A percentile compares a stretch with the other conserved stretches of the same genome.
Evolutionary conservation across 345 rosid genomes (phyloP).

Genomic region (Reutealis trisperma): DNA sequence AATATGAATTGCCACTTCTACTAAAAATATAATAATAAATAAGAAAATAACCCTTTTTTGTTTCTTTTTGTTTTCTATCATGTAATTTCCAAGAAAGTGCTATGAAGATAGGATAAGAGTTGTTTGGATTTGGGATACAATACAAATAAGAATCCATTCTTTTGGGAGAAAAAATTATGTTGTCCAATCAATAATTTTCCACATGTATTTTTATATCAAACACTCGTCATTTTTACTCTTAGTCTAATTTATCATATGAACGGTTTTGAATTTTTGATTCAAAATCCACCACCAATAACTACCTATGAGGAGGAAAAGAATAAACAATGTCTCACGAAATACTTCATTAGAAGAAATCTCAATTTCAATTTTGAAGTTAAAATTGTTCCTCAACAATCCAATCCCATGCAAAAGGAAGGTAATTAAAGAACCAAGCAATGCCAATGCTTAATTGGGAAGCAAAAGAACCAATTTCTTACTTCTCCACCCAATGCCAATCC

Average conservation of each 20-base stretch:
- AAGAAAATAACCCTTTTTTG: no score
- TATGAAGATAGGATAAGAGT: not conserved
- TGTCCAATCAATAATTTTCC: no score
- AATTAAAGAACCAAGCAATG: conserved; percentile 5
- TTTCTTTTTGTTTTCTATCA: not conserved
- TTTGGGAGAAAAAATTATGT: no score
- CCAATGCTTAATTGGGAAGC: conserved; percentile 14
- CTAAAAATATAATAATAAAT: no score
- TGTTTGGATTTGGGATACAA: not conserved
- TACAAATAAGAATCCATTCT: no score
- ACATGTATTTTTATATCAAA: not conserved
- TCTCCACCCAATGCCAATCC: not conserved
- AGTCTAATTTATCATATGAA: no score
- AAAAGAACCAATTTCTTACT: not conserved
- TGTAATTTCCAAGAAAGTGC: not conserved
- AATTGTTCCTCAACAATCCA: not conserved
- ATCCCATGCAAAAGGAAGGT: not conserved
- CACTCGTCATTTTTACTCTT: no score
- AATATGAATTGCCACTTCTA: no score
- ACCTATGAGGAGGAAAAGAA: conserved; percentile 13
- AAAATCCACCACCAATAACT: not conserved
- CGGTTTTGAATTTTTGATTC: not conserved
- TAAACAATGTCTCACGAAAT: not conserved
- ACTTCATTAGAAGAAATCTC: not conserved
- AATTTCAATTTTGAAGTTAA: not conserved